These are phyloP conservation scores for Plasmodium knowlesi DNA, from an alignment of 169 alveolate species.

Conservation along the genomic window DNA sequence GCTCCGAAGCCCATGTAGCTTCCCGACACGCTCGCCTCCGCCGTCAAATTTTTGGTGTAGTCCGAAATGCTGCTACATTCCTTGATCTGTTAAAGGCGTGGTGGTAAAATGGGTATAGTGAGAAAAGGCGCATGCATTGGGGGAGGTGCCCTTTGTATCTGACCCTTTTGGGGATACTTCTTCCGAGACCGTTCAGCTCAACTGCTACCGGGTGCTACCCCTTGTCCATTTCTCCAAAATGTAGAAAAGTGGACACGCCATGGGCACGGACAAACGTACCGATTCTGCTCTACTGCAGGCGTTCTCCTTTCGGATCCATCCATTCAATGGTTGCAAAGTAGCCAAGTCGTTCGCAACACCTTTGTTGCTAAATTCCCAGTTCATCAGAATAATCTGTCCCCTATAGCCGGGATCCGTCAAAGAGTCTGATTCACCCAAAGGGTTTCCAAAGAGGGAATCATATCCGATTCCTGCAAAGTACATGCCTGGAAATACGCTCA, in stretches of 20 bases:
- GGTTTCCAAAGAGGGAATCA: slow-evolving; percentile 78
- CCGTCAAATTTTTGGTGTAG: slow-evolving; percentile 82
- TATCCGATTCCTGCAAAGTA: slow-evolving; percentile 81
- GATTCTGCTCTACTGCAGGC: slow-evolving; percentile 88
- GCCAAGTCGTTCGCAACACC: slow-evolving; percentile 80
- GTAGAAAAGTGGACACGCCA: neutral
- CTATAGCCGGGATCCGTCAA: slow-evolving; percentile 83
- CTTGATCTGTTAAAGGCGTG: slow-evolving; percentile 15
- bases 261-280: slow-evolving; percentile 17
- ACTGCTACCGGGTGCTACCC: neutral
- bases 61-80: slow-evolving; percentile 76
- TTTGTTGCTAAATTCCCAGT: slow-evolving; percentile 72
- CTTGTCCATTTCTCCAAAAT: neutral
- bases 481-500: slow-evolving; percentile 57
- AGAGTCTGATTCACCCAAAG: slow-evolving; percentile 77
- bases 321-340: slow-evolving; percentile 85
- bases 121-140: neutral
- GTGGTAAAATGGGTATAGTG: neutral
- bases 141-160: neutral
- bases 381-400: slow-evolving; percentile 68
- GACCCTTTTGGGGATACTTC: neutral
- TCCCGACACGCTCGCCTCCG: slow-evolving; percentile 84
- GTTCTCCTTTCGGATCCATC: slow-evolving; percentile 85
- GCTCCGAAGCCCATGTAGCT: slow-evolving; percentile 78
- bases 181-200: neutral